Percentiles rank a stretch among this genome's conserved stretches.
Evolutionary conservation across 164 flowering plant species (phyloP).

Genomic region (Macadamia integrifolia): DNA sequence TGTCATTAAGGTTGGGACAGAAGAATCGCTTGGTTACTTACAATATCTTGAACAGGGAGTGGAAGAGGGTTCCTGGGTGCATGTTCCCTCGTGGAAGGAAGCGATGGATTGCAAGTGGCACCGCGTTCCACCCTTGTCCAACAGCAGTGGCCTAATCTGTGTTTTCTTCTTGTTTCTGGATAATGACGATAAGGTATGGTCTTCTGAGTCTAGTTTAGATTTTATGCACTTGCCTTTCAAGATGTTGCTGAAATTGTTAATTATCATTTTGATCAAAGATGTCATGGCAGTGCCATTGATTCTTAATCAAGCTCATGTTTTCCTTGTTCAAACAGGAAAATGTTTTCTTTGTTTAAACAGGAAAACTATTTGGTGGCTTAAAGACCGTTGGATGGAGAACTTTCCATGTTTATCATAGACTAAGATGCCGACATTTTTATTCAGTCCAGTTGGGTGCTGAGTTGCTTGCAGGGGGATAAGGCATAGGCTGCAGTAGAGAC

Average conservation of each 20-base stretch:
- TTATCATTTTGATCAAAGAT: background rate
- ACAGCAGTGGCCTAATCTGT: constrained; percentile 52
- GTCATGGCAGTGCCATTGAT: no score
- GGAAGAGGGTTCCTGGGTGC: constrained; percentile 81
- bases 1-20: constrained; percentile 72
- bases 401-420: no score
- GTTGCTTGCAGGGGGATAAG: no score
- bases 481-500: no score
- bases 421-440: no score
- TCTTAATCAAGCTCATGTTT: background rate
- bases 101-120: constrained; percentile 86
- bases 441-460: no score
- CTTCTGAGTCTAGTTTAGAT: background rate
- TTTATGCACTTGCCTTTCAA: constrained; percentile 6
- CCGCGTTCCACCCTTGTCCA: constrained; percentile 78
- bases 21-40: constrained; percentile 83
- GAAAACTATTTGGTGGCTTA: background rate
- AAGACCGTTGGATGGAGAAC: no score
- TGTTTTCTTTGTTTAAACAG: background rate
- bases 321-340: background rate
- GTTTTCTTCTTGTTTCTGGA: background rate
- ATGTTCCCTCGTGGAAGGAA: constrained; percentile 62
- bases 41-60: constrained; percentile 53
- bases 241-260: background rate
- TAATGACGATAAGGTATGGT: background rate